Base-by-base conservation (phyloP, 169 alveolate species). In the Plasmodium gonderi region DNA sequence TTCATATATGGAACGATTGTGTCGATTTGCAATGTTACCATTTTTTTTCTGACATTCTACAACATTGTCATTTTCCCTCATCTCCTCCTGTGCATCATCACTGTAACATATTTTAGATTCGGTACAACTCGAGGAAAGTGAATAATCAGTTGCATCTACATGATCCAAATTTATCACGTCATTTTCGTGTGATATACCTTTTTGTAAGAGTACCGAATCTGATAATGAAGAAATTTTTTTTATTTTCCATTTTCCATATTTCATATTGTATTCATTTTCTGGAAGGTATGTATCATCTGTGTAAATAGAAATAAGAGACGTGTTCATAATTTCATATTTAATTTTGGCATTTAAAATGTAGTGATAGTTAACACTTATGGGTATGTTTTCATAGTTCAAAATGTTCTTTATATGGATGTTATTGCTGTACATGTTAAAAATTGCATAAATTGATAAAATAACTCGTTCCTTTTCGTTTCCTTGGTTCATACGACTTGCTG, bases 221-320 rank as follows among this genome's bases (percentile, higher is more conserved):
- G 45, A 17, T 7, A 33, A 33, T 26, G 67, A 69, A 26, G 12
- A 20, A 11, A 87, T 67, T 64, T 79, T 77, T 20, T 90, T 90
- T 7, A 90, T 36, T 44, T 79, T 90, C 94, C 94, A 90, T 67
- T 90, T 68, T 11, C 94, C 94, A 45, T 65, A 90, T 40, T 90
- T 90, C 51, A 90, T 65, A 69, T 90, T 49, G 54, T 78, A 78
- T 31, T 76, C 91, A 17, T 78, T 90, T 3, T 65, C 81, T 2
- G 94, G 90, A 0, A 47, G 31, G 54, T 45, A 60, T 0, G 94
- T 90, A 65, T 90, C 94, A 79, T 90, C 94, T 7, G 94, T 90
- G 74, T 90, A 90, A 11, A 90, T 54, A 9, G 94, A 67, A 42
- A 90, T 90, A n/a, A 90, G 85, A 7, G 94, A 90, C 3, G 90